Conservation (phyloP, 345 rosid genomes). For the Anacardium occidentale region DNA sequence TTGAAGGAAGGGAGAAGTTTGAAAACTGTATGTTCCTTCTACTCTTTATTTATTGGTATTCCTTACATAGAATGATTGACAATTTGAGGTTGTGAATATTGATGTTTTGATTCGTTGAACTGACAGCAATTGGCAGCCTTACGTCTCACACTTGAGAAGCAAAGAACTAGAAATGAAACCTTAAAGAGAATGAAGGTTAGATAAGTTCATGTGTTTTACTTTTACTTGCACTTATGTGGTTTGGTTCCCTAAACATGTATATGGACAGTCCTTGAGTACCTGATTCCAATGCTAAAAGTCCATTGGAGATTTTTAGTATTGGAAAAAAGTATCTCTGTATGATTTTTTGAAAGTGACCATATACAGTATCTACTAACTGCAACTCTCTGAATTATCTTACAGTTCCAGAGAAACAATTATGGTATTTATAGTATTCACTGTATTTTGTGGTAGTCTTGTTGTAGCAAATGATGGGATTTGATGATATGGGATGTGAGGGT, state of each 20-base stretch:
- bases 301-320: not conserved
- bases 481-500: not conserved
- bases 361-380: not conserved
- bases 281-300: not conserved
- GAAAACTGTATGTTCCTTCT: conserved; percentile 41
- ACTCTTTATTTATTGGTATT: not conserved
- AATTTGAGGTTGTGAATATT: not conserved
- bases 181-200: conserved; percentile 70
- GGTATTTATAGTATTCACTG: not conserved
- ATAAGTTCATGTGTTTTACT: not conserved
- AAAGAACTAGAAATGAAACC: conserved; percentile 47
- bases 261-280: not conserved
- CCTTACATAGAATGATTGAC: not conserved
- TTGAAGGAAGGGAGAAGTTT: conserved; percentile 56
- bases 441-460: not conserved
- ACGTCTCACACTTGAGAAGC: conserved; percentile 43
- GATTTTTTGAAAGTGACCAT: not conserved
- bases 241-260: not conserved
- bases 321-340: not conserved
- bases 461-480: not conserved
- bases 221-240: not conserved
- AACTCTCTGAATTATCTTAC: not conserved
- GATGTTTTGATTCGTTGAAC: conserved; percentile 6
- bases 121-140: conserved; percentile 55
- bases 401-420: not conserved